Conservation (phyloP, 306 rosid species). For the Delonix regia region DNA sequence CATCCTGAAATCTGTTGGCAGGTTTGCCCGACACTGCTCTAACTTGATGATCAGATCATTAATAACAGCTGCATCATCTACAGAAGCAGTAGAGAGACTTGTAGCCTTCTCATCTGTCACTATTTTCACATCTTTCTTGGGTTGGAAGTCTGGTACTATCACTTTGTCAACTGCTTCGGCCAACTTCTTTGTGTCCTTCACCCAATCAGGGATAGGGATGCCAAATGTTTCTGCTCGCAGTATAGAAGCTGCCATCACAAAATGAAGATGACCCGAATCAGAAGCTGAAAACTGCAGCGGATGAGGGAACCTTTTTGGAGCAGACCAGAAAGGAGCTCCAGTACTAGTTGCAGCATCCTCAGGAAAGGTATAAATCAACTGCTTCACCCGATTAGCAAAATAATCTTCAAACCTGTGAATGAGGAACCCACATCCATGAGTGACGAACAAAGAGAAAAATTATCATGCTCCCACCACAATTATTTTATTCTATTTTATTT, state of each 20-base stretch:
- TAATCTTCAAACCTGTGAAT: constrained; percentile 87
- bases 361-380: constrained; percentile 84
- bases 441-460: neutral
- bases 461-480: neutral
- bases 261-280: constrained; percentile 75
- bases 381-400: constrained; percentile 82
- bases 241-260: constrained; percentile 77
- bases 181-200: constrained; percentile 61
- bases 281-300: constrained; percentile 75
- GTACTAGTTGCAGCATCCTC: constrained; percentile 93
- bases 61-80: constrained; percentile 82
- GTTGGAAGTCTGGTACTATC: constrained; percentile 82
- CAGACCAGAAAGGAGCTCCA: constrained; percentile 97
- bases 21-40: constrained; percentile 58
- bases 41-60: constrained; percentile 67
- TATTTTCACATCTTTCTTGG: constrained; percentile 75
- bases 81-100: constrained; percentile 67
- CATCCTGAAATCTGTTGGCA: constrained; percentile 77
- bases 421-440: neutral
- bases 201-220: constrained; percentile 88
- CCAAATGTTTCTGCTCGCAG: constrained; percentile 91
- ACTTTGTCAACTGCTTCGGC: constrained; percentile 77
- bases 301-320: constrained; percentile 90
- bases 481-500: neutral
- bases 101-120: constrained; percentile 91